Evolutionary conservation across 352 stramenopile genomes (phyloP), one percentile per base, ranked within the genome.

Genomic region (Pythium oligandrum): DNA sequence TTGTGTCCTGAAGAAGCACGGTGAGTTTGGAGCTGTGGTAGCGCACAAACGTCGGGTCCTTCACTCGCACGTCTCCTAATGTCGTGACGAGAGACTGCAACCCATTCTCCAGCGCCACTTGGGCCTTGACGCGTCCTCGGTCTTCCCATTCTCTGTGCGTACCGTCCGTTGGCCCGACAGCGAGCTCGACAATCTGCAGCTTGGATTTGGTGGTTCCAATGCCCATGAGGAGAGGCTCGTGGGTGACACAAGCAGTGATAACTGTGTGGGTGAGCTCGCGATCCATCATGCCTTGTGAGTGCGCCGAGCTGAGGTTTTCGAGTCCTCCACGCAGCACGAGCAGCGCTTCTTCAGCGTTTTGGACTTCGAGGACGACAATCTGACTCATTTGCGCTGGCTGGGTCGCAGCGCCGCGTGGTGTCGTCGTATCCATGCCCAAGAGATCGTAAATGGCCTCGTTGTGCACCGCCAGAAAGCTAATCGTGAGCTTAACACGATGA

Each of bases 391-490:
- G 51, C 12, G 46, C 37, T 4, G 43, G 47, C 35, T 36, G 12
- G 12, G 53, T 42, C 32, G 46, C 47, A 4, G 34, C 44, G 17
- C 17, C 17, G 17, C 17, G 17, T 1, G 37, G 49, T 35, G 69
- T 63, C 8, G 50, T 40, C 0, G 55, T 67, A 59, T 89, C 64
- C 8, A 93, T 69, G 17, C 83, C 71, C 0, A 98, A 68, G n/a
- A 98, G 71, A 61, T 98, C 93, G 68, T 92, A 95, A 45, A 98
- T 88, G 51, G 93, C 80, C 72, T 98, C 92, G 33, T 96, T 94
- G 64, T 95, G 98, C 10, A 98, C 94, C 47, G 97, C 96, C 3
- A 98, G 67, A 45, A 75, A 87, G 50, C 78, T 91, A 48, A 89
- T 73, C 32, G 81, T 88, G 43, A 87, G 61, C 34, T 78, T 81